Base-by-base conservation (phyloP, 2,329 filamentous ascomycete genomes). In the Penicillium sp. region DNA sequence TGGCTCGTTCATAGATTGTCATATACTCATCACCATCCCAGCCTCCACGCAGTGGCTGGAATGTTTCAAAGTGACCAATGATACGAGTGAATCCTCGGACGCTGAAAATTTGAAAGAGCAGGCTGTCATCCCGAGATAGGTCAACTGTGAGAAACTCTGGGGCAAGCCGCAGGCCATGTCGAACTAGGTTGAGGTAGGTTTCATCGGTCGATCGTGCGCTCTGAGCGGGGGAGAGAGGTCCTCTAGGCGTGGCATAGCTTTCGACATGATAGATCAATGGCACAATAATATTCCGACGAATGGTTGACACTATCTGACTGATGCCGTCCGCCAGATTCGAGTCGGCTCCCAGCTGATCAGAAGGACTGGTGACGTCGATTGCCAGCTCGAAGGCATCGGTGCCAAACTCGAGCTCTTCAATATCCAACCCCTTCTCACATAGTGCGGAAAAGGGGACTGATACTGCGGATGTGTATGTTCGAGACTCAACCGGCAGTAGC, bases 301-400 rank as follows among this genome's bases (percentile, higher is more conserved):
- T 70, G n/a, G 72, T 72, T 1, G 79, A 79, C 32, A 85, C 67
- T 1, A 73, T 74, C 29, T 74, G 72, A 36, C 80, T 80, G 48
- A 84, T 79, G 9, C 72, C 67, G 36, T 70, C 69, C 2, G 71
- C 71, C 18, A 74, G 58, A 20, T 50, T 51, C 11, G 60, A 58
- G 34, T 60, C 37, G 61, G 58, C 55, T 37, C 56, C 45, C 3
- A 58, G 46, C 11, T 67, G 51, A 14, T 65, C 60, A 7, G 56
- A 53, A 18, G 54, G 39, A 9, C 43, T 54, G 7, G 51, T 41
- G 17, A 61, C 47, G 39, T 77, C 74, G 15, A 83, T 65, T 10
- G 77, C 70, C 3, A 86, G 65, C 54, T 86, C 81, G 20, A 86
- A 77, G 4, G 81, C 82, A 59, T 87, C 83, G 3, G 76, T 77